Evolutionary conservation across 768 basidiomycete genomes (phyloP).

Genomic region (Suillus placidus): DNA sequence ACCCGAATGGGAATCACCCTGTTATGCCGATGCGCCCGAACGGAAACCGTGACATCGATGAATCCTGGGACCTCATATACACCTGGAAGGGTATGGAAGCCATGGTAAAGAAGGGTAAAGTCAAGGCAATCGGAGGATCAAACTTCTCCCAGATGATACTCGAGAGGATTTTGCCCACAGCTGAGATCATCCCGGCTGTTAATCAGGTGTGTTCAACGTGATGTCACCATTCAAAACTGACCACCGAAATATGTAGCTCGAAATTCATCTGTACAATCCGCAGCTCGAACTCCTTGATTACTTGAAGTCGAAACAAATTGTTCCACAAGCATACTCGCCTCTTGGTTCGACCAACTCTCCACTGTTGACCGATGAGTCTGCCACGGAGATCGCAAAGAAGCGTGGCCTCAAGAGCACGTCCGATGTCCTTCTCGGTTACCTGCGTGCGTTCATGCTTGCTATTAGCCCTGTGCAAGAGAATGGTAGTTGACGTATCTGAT

Average conservation of each 20-base stretch:
- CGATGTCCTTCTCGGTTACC: slow-evolving; percentile 64
- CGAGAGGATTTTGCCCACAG: slow-evolving; percentile 67
- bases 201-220: slow-evolving; percentile 55
- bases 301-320: slow-evolving; percentile 65
- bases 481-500: slow-evolving; percentile 8
- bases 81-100: slow-evolving; percentile 89
- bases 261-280: slow-evolving; percentile 75
- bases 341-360: slow-evolving; percentile 72
- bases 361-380: slow-evolving; percentile 62
- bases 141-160: slow-evolving; percentile 74
- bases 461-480: slow-evolving; percentile 10
- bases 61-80: slow-evolving; percentile 64
- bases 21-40: slow-evolving; percentile 59
- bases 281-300: slow-evolving; percentile 68
- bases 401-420: slow-evolving; percentile 50
- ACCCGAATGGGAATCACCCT: slow-evolving; percentile 67
- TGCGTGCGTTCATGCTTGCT: slow-evolving; percentile 43
- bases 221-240: neutral
- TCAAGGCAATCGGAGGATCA: slow-evolving; percentile 68
- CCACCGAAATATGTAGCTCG: slow-evolving; percentile 48
- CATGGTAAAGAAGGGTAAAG: slow-evolving; percentile 68
- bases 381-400: slow-evolving; percentile 60
- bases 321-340: slow-evolving; percentile 81
- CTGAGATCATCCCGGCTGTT: slow-evolving; percentile 69
- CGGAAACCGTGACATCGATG: slow-evolving; percentile 68